These are phyloP conservation scores for Kingdonia uniflora DNA, from an alignment of 164 flowering plant species.

Conservation along the genomic window DNA sequence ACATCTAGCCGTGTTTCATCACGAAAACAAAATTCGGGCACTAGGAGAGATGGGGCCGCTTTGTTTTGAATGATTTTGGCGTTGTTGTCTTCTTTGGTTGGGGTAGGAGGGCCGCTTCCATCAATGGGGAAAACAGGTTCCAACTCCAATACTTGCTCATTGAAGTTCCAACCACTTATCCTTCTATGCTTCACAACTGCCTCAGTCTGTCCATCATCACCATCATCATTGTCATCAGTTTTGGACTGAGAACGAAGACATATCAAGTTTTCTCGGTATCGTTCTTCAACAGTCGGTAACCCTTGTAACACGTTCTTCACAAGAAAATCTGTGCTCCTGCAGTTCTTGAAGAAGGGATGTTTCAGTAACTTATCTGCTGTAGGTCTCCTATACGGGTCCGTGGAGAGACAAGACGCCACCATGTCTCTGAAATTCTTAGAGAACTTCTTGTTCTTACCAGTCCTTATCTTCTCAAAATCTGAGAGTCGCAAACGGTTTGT, in stretches of 20 bases:
- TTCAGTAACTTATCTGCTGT: constrained; percentile 55
- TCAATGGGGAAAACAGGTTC: constrained; percentile 49
- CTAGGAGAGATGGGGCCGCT: neutral
- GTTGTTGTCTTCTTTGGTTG: neutral
- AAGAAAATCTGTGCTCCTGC: constrained; percentile 40
- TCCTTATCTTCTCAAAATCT: constrained; percentile 31
- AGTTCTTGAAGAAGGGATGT: constrained; percentile 70
- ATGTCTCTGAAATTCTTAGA: constrained; percentile 63
- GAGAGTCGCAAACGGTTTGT: constrained; percentile 47
- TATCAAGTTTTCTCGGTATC: constrained; percentile 25
- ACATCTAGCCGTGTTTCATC: neutral
- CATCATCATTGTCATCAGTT: constrained; percentile 16
- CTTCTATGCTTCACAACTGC: constrained; percentile 38
- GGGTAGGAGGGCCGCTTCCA: neutral
- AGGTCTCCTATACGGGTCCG: constrained; percentile 64
- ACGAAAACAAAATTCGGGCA: neutral
- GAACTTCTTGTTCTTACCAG: constrained; percentile 36
- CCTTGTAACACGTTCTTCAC: constrained; percentile 49
- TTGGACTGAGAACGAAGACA: neutral
- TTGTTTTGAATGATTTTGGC: neutral
- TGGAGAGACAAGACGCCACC: constrained; percentile 65
- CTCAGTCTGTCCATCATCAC: constrained; percentile 13
- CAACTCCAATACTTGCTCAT: constrained; percentile 45
- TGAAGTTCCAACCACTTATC: constrained; percentile 89
- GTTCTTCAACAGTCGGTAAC: constrained; percentile 56